Percentiles rank a stretch among this genome's conserved stretches.
Conservation (phyloP, 2,329 filamentous ascomycete genomes). For the Huntiella moniliformis region DNA sequence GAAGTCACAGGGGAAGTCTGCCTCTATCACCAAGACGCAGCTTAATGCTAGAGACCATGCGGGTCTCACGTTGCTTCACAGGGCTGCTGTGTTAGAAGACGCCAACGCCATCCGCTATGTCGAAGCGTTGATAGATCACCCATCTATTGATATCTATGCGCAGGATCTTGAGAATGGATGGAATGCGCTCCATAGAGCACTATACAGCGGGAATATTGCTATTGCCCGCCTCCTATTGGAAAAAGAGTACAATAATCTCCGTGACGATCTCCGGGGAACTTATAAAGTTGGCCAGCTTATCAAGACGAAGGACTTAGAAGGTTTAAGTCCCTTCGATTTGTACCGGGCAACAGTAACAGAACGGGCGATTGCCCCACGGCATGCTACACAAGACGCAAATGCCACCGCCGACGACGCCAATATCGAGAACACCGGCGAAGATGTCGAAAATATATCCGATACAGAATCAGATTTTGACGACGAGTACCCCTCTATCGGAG, state of each 20-base stretch:
- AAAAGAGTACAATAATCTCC: constrained; percentile 39
- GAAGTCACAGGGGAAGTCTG: constrained; percentile 29
- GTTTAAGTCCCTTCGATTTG: constrained; percentile 83
- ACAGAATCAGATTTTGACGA: constrained; percentile 23
- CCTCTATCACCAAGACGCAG: constrained; percentile 37
- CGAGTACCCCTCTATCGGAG: not conserved
- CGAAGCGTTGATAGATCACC: constrained; percentile 60
- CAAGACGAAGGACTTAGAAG: constrained; percentile 89
- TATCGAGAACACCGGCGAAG: constrained; percentile 13
- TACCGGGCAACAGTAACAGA: constrained; percentile 49
- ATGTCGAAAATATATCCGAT: constrained; percentile 25
- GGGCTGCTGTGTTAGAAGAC: constrained; percentile 59
- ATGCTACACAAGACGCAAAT: constrained; percentile 6
- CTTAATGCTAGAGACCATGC: constrained; percentile 69
- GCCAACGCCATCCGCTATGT: constrained; percentile 57
- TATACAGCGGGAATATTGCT: constrained; percentile 77
- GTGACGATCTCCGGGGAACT: constrained; percentile 23
- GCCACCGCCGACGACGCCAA: constrained; percentile 15
- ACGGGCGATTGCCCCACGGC: constrained; percentile 22
- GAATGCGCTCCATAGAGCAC: constrained; percentile 80
- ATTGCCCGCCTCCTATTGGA: constrained; percentile 68
- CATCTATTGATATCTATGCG: constrained; percentile 63
- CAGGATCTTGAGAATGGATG: constrained; percentile 88
- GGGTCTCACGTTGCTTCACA: constrained; percentile 68
- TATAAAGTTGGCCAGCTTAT: constrained; percentile 57